These are phyloP conservation scores for Kurtzmaniella fragi DNA, from an alignment of 805 yeast species.

Conservation along the genomic window DNA sequence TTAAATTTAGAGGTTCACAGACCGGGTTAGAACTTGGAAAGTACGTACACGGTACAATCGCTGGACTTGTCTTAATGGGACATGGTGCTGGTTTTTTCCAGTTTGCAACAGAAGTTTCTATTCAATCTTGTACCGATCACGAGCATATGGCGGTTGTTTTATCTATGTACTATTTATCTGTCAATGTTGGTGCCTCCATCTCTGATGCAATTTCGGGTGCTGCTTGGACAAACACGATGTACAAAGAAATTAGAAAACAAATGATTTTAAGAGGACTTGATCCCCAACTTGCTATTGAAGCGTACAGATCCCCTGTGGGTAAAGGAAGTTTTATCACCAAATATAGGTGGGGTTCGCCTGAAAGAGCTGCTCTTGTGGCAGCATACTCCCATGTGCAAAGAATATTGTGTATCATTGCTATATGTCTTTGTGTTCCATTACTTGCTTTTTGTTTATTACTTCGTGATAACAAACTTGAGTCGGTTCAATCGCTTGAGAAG, in stretches of 20 bases:
- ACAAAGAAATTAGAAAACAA: constrained; percentile 2
- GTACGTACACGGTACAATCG: constrained; percentile 14
- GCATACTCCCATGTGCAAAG: constrained; percentile 56
- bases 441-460: constrained; percentile 39
- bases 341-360: constrained; percentile 57
- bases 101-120: constrained; percentile 12
- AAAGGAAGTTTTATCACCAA: constrained; percentile 28
- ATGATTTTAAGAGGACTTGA: constrained; percentile 13
- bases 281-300: constrained; percentile 35
- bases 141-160: constrained; percentile 15
- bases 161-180: constrained; percentile 10
- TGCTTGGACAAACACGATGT: constrained; percentile 13
- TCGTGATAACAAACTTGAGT: constrained; percentile 41
- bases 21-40: neutral
- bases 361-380: constrained; percentile 48
- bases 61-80: constrained; percentile 13
- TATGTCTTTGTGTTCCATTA: constrained; percentile 6
- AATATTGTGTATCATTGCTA: constrained; percentile 47
- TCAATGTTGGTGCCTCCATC: constrained; percentile 15
- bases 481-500: constrained; percentile 8
- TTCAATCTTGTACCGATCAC: constrained; percentile 11
- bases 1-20: constrained; percentile 12
- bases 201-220: constrained; percentile 17
- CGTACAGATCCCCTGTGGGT: constrained; percentile 46
- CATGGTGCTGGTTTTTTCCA: constrained; percentile 17